Base-by-base conservation (phyloP, 1,139 yeast species). In the Torulaspora globosa region DNA sequence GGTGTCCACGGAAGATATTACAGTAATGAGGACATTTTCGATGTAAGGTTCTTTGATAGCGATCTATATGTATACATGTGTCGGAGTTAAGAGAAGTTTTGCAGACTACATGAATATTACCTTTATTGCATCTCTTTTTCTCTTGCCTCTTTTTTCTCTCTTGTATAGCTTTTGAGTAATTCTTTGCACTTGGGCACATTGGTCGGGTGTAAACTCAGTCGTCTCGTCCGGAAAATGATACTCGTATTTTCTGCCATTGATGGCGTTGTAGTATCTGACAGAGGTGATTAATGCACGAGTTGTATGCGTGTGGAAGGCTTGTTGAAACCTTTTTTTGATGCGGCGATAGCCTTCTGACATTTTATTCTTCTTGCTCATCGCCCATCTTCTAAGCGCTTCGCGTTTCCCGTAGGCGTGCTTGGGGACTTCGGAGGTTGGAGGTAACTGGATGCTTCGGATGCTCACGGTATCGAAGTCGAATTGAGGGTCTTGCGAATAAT, bases 151-250 rank as follows among this genome's bases (percentile, higher is more conserved):
- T 35, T 45, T 39, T 36, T 48, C 51, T 12, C 41, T 48, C 41
- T 45, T 45, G 47, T 48, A 48, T 19, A 48, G 42, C 33, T 48
- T 45, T 28, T 44, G 44, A 19, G 51, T 45, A 16, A 48, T 29
- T 18, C 44, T 40, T 30, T 47, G 44, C 18, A 44, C 30, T 5
- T 41, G 44, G 29, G 37, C 44, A 24, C 45, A 40, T 23, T 45
- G 48, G 28, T 38, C 45, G 11, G 43, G 36, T 24, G 39, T 21
- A 30, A 45, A 41, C 3, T 36, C 32, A 3, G 48, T 36, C 3
- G 45, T 45, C 31, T 45, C 45, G n/a, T 43, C 48, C 10, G 45
- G 43, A 19, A 41, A 45, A 14, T 39, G 45, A 35, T 29, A 14
- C n/a, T 30, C 44, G 32, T 35, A 34, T 28, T 34, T 34, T 18